Percentiles rank a stretch among this genome's conserved stretches.
Evolutionary conservation across 1,284 basidiomycete species (phyloP).

Genomic region (Sporisorium graminicola): DNA sequence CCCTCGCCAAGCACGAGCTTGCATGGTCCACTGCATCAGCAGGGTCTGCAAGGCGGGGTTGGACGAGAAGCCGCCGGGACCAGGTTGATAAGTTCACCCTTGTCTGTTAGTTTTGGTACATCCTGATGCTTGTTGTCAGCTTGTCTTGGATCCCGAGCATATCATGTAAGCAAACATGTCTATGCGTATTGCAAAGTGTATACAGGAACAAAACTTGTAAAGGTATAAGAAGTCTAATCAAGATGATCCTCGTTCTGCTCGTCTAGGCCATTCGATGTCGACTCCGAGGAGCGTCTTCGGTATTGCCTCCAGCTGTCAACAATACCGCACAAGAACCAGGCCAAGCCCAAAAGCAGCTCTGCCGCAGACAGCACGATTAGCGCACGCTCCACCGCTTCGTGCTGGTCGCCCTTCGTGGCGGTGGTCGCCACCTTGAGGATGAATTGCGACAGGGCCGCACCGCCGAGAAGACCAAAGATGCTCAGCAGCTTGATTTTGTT

Average conservation of each 20-base stretch:
- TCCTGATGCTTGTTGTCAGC: no score
- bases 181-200: not conserved
- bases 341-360: conserved; percentile 23
- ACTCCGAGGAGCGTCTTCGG: not conserved
- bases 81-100: not conserved
- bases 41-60: not conserved
- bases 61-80: conserved; percentile 5
- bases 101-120: no score
- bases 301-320: conserved; percentile 13
- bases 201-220: not conserved
- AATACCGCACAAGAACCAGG: conserved; percentile 32
- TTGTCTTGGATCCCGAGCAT: not conserved
- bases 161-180: not conserved
- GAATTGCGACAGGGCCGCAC: conserved; percentile 37
- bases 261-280: not conserved
- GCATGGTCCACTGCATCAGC: no score
- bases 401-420: conserved; percentile 17
- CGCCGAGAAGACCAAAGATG: conserved; percentile 33
- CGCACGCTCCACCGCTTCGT: conserved; percentile 35
- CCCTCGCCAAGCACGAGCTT: not conserved
- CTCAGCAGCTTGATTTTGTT: conserved; percentile 33
- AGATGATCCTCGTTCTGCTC: not conserved
- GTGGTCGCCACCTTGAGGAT: conserved; percentile 40
- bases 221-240: not conserved
- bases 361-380: conserved; percentile 24